A percentile compares a stretch with the other conserved stretches of the same genome.
phyloP scores from a whole-genome alignment of 2,329 filamentous ascomycete species.

The Talaromyces sp. region DNA sequence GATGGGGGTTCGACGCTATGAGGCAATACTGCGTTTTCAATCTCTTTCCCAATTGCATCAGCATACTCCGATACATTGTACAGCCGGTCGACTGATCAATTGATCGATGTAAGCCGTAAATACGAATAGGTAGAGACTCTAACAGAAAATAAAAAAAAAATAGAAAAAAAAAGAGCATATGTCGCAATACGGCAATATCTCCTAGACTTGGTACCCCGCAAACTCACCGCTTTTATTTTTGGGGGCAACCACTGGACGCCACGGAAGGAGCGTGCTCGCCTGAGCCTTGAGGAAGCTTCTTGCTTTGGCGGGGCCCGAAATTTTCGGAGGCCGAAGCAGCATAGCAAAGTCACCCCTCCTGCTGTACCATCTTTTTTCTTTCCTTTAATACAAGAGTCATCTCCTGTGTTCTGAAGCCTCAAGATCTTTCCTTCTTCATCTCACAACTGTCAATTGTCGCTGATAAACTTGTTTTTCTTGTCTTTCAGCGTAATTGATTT shows the following conservation, averaged over 20 bases:
- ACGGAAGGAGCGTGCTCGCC: not conserved
- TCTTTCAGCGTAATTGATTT: slow-evolving; percentile 10
- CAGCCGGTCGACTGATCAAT: not conserved
- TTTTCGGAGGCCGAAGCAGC: slow-evolving; percentile 8
- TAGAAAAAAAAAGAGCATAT: not conserved
- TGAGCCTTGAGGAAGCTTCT: not conserved
- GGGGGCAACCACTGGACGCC: slow-evolving; percentile 7
- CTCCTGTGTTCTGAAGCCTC: not conserved
- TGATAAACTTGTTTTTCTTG: slow-evolving; percentile 1
- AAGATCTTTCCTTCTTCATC: not conserved
- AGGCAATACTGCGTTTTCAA: not conserved
- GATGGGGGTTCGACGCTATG: not conserved
- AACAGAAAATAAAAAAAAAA: not conserved
- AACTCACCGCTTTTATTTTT: slow-evolving; percentile 3
- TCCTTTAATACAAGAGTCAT: slow-evolving; percentile 2
- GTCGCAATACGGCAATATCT: slow-evolving; percentile 2
- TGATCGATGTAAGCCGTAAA: not conserved
- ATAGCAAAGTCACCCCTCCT: not conserved
- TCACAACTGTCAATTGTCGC: slow-evolving; percentile 3
- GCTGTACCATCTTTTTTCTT: not conserved
- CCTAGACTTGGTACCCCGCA: not conserved
- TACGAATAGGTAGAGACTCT: not conserved
- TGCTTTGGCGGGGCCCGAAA: slow-evolving; percentile 12
- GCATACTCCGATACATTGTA: not conserved
- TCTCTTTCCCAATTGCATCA: no score